Evolutionary conservation across 1,284 basidiomycete genomes (phyloP).

Genomic region (Puccinia polysora): DNA sequence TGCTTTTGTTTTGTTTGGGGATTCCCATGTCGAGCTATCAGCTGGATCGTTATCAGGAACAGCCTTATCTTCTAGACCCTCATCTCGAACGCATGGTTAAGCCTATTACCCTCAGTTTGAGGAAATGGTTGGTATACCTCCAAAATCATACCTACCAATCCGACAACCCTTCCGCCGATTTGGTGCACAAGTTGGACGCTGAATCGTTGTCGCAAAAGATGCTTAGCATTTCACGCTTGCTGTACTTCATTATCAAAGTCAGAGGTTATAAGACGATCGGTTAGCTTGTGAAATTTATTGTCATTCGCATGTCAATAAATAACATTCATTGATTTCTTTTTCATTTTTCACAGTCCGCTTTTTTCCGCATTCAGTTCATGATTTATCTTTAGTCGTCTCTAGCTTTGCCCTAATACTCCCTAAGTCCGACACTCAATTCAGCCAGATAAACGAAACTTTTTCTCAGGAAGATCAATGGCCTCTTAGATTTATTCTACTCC

Average conservation of each 20-base stretch:
- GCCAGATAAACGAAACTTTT: constrained; percentile 30
- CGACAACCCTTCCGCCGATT: constrained; percentile 52
- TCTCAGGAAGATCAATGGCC: constrained; percentile 62
- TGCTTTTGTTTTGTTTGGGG: constrained; percentile 6
- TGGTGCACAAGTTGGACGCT: constrained; percentile 50
- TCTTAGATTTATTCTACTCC: constrained; percentile 72
- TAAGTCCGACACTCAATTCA: constrained; percentile 57
- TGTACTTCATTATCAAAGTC: constrained; percentile 82
- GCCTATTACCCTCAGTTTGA: constrained; percentile 69
- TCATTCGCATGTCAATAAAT: too few relatives aligned
- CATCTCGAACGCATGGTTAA: constrained; percentile 74
- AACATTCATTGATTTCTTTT: neutral
- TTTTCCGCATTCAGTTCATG: constrained; percentile 81
- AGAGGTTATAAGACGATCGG: constrained; percentile 89
- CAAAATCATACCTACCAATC: constrained; percentile 53
- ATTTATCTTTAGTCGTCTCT: constrained; percentile 69
- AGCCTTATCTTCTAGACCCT: constrained; percentile 92
- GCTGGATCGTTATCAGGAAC: constrained; percentile 88
- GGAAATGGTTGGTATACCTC: constrained; percentile 59
- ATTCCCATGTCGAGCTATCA: constrained; percentile 51
- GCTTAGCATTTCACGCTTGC: constrained; percentile 61
- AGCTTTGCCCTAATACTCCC: constrained; percentile 54
- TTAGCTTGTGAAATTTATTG: constrained; percentile 57
- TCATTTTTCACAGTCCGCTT: constrained; percentile 67
- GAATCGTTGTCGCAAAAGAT: constrained; percentile 49